A percentile compares a stretch with the other conserved stretches of the same genome.
Conservation (phyloP, 768 basidiomycete species). For the Naganishia onofrii region DNA sequence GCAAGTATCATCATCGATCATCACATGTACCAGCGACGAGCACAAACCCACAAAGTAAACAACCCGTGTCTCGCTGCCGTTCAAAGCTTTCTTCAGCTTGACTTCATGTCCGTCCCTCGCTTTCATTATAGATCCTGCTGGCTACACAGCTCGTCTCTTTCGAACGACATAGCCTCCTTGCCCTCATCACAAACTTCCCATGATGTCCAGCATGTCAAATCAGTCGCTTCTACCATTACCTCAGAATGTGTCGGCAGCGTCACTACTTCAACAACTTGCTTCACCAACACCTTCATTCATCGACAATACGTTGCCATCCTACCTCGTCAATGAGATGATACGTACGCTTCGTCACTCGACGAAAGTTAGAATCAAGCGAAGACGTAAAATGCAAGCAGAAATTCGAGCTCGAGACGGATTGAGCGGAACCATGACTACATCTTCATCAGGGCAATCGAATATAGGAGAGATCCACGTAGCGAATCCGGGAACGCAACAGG, state of each 20-base stretch:
- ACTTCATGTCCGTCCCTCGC: neutral
- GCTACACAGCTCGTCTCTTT: neutral
- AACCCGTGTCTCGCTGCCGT: neutral
- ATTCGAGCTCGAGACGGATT: conserved; percentile 67
- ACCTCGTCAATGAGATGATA: conserved; percentile 78
- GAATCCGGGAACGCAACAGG: conserved; percentile 48
- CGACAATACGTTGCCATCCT: conserved; percentile 52
- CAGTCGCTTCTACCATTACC: conserved; percentile 16
- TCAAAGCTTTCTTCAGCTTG: conserved; percentile 5
- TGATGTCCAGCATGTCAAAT: conserved; percentile 5
- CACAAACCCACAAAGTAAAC: conserved; percentile 11
- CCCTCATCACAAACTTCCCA: neutral
- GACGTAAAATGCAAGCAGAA: conserved; percentile 51
- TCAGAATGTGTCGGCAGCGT: conserved; percentile 14
- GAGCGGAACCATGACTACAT: conserved; percentile 67
- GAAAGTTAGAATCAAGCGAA: conserved; percentile 65
- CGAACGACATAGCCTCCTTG: neutral
- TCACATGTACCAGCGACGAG: too few species aligned
- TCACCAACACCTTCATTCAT: conserved; percentile 44
- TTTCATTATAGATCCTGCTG: neutral
- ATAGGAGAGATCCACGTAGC: conserved; percentile 48
- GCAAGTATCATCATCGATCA: neutral
- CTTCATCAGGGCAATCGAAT: conserved; percentile 61
- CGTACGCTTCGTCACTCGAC: conserved; percentile 72
- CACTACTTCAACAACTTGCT: conserved; percentile 36